Evolutionary conservation across 768 basidiomycete genomes (phyloP).

Genomic region (Dioszegia hungarica): DNA sequence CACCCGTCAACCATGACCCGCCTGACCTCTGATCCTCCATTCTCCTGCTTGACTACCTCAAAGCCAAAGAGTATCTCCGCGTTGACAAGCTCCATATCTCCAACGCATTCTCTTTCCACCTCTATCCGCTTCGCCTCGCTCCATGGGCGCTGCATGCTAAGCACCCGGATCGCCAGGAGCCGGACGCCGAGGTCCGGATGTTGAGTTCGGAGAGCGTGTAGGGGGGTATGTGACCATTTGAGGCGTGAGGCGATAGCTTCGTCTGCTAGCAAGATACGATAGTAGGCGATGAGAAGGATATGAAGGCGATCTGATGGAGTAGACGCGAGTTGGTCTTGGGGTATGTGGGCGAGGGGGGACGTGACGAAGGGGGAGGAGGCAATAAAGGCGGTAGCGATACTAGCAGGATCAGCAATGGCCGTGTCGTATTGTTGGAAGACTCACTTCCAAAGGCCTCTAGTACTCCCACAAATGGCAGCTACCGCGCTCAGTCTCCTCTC

Average conservation of each 20-base stretch:
- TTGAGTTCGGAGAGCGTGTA: conserved; percentile 55
- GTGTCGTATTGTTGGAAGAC: too few relatives aligned
- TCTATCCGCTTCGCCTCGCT: conserved; percentile 68
- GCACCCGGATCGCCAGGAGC: conserved; percentile 70
- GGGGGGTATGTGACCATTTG: conserved; percentile 58
- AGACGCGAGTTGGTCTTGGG: conserved; percentile 37
- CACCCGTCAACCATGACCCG: conserved; percentile 62
- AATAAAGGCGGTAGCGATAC: conserved; percentile 26
- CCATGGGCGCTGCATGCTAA: conserved; percentile 71
- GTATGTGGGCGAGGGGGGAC: conserved; percentile 54
- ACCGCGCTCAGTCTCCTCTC: conserved; percentile 41
- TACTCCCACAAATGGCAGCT: conserved; percentile 53
- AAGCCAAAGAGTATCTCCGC: conserved; percentile 48
- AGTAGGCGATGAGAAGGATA: conserved; percentile 68
- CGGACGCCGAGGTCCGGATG: conserved; percentile 63
- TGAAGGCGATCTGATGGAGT: conserved; percentile 59
- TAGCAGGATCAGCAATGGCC: too few relatives aligned
- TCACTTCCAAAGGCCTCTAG: conserved; percentile 44
- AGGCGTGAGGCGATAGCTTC: conserved; percentile 61
- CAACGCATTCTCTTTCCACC: conserved; percentile 61
- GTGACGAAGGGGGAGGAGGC: conserved; percentile 17
- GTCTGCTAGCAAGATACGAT: conserved; percentile 71
- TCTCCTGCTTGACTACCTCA: conserved; percentile 9
- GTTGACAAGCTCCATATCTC: conserved; percentile 59
- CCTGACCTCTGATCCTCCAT: conserved; percentile 27